Evolutionary conservation across 2,329 filamentous ascomycete species (phyloP), one percentile per base, ranked within the genome.

Genomic region (Phoma herbarum): DNA sequence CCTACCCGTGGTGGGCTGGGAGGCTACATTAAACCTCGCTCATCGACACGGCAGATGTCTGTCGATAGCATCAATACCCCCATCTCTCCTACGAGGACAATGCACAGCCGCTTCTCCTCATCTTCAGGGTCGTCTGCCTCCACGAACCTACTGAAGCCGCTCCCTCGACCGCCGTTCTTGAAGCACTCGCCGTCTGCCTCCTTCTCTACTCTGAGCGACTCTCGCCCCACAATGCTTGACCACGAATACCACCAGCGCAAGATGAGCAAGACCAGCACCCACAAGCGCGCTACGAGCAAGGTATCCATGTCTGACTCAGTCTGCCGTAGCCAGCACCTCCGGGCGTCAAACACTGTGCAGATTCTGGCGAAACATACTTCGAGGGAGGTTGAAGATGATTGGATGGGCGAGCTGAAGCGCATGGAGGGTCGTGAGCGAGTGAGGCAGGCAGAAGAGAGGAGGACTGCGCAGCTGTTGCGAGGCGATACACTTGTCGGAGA

Each of bases 371-470:
- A 49, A 4, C 6, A 14, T 14, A 43, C 28, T 2, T 20, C 49
- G 2, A 49, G 47, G 37, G 22, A 42, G 18, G 43, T 42, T 4
- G 50, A 53, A 11, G 43, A 66, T 1, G 53, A 58, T 14, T 64
- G 61, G 63, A 37, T 48, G 33, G 16, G 28, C 6, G 62, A 66
- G 12, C 26, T 65, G 25, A 39, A 41, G 25, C 9, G 43, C 5
- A 63, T 66, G 65, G 62, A 65, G 18, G 43, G 23, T 9, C 42
- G 35, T 8, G 63, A 65, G 51, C 48, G 42, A 1, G 14, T 41
- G 7, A 55, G 63, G 25, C 61, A 67, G 45, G 22, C 25, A 2
- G 20, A 33, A 1, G 45, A 59, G 20, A 9, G 37, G 11, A 26
- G 37, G 16, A 26, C 35, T 0, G 41, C 28, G 4, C 10, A 47